A percentile compares a stretch with the other conserved stretches of the same genome.
Conservation (phyloP, 306 rosid species). For the Malus domestica region DNA sequence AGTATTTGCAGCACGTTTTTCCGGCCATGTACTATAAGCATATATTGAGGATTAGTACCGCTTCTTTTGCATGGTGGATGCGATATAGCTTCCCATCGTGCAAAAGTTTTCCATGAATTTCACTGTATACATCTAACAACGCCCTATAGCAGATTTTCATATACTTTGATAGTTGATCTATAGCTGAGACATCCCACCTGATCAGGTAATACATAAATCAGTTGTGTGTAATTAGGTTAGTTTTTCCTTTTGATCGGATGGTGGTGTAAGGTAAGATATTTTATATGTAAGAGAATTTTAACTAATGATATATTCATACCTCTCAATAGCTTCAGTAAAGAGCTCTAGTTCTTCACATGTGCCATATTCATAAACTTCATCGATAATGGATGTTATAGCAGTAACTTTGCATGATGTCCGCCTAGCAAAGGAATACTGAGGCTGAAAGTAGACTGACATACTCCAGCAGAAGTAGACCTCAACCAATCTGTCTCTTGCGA, state of each 20-base stretch:
- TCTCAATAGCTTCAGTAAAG: neutral
- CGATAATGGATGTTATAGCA: neutral
- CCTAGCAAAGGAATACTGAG: conserved; percentile 21
- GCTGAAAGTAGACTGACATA: conserved; percentile 18
- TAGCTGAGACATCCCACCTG: neutral
- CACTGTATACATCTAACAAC: neutral
- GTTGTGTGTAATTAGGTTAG: too few relatives aligned
- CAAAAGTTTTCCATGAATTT: neutral
- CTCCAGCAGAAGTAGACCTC: conserved; percentile 45
- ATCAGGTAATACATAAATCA: neutral
- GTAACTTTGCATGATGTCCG: conserved; percentile 3
- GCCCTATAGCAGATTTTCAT: neutral
- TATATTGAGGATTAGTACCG: neutral
- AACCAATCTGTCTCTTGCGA: conserved; percentile 33
- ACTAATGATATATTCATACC: neutral
- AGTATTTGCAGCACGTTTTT: too few relatives aligned
- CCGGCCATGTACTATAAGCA: too few relatives aligned
- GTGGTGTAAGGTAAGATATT: too few relatives aligned
- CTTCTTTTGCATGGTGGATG: neutral
- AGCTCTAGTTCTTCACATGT: neutral
- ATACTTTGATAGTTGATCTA: neutral
- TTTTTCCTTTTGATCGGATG: too few relatives aligned
- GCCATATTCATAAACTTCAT: too few relatives aligned
- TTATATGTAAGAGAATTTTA: too few relatives aligned
- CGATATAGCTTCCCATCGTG: neutral